A percentile compares a stretch with the other conserved stretches of the same genome.
These are phyloP conservation scores for Balamuthia mandrillaris DNA, from an alignment of 208 protist species.

Conservation along the genomic window DNA sequence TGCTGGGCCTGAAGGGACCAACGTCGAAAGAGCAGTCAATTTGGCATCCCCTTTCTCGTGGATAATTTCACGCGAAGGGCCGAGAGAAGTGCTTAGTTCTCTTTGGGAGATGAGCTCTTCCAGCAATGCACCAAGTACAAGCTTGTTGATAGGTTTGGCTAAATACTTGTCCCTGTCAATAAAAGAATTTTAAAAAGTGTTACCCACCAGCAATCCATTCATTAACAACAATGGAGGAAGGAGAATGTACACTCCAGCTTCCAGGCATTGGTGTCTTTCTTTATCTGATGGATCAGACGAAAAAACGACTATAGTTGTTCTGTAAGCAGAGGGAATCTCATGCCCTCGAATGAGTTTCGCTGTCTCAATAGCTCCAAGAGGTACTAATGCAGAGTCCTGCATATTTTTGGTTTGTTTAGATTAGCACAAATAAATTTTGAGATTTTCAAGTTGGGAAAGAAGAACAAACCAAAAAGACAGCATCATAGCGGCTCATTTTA, in stretches of 20 bases:
- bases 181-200: not conserved
- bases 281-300: not conserved
- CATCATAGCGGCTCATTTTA: not conserved
- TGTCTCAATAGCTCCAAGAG: not conserved
- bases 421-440: not conserved
- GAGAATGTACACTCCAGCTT: not conserved
- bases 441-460: not conserved
- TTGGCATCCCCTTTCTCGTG: not conserved
- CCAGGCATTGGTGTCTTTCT: not conserved
- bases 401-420: not conserved
- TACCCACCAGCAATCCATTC: too few relatives aligned
- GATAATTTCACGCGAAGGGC: too few relatives aligned
- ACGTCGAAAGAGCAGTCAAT: not conserved
- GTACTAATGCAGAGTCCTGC: not conserved
- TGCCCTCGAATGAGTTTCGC: not conserved
- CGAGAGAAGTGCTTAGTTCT: too few relatives aligned
- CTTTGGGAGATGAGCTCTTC: too few relatives aligned
- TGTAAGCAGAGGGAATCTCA: slow-evolving; percentile 17
- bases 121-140: too few relatives aligned
- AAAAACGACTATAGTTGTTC: slow-evolving; percentile 9
- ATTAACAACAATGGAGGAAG: not conserved
- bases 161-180: not conserved
- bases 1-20: not conserved
- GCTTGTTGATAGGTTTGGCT: not conserved
- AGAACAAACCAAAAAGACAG: slow-evolving; percentile 5